Conservation (phyloP, 495 filamentous ascomycete genomes). For the Parathielavia hyrcaniae region DNA sequence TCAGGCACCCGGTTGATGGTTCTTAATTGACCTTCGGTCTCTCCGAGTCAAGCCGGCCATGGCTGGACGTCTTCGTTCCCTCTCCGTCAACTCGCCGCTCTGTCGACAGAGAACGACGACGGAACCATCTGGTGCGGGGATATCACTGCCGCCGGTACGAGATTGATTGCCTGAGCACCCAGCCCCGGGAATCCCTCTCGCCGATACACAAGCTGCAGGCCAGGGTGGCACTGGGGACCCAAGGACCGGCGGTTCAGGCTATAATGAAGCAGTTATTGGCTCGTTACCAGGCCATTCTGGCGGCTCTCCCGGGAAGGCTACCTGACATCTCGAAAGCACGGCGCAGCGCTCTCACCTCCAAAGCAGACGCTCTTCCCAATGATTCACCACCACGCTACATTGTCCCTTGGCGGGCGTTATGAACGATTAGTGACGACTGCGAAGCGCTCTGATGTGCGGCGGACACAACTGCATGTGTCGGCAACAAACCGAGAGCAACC, state of each 20-base stretch:
- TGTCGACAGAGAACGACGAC: neutral
- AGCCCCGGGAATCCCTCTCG: slow-evolving; percentile 25
- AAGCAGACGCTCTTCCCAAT: neutral
- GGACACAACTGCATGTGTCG: too few relatives aligned
- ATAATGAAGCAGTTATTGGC: slow-evolving; percentile 24
- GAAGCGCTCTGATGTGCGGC: too few relatives aligned
- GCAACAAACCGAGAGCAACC: too few relatives aligned
- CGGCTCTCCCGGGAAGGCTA: neutral
- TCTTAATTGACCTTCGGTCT: neutral
- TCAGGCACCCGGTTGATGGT: neutral
- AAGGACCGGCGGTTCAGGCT: slow-evolving; percentile 22
- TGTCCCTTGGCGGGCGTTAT: too few relatives aligned
- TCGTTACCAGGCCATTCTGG: neutral
- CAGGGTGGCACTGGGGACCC: slow-evolving; percentile 13
- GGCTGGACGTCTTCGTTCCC: neutral
- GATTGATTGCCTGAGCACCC: slow-evolving; percentile 30
- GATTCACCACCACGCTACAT: too few relatives aligned
- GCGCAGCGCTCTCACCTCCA: neutral
- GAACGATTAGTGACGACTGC: too few relatives aligned
- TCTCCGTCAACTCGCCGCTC: neutral
- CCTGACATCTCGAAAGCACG: neutral
- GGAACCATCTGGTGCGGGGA: slow-evolving; percentile 12
- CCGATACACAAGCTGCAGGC: slow-evolving; percentile 18
- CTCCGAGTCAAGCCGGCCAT: neutral
- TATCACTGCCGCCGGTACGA: slow-evolving; percentile 26